Base-by-base conservation (phyloP, 2,329 filamentous ascomycete genomes). In the Alternaria consortialis region DNA sequence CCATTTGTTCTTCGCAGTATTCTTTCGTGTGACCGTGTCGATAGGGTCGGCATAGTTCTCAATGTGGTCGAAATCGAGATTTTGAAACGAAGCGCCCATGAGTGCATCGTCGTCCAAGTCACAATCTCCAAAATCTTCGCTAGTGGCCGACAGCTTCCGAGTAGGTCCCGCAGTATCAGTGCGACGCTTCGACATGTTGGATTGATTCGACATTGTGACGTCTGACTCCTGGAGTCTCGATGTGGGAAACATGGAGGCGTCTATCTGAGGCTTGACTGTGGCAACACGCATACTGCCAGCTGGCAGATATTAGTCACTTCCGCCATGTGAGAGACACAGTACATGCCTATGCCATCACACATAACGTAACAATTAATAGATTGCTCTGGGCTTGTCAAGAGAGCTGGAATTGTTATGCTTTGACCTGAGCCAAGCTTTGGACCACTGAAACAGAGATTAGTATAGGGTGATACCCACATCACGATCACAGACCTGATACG, bases 271-370 rank as follows among this genome's bases (percentile, higher is more conserved):
- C 53, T 81, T 83, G 11, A 89, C 62, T 25, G 83, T 81, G 7
- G 85, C 87, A 60, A 81, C 79, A 62, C 83, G 81, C 71, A 84
- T 76, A 11, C 87, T 89, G 11, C 87, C 87, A 62, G 86, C 87
- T 86, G 56, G 3, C 8, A 53, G 15, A 12, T 13, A 12, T 74
- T 37, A 72, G 66, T 17, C 12, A 43, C n/a, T 15, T n/a, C 4
- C 7, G 23, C 1, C 1, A 3, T 2, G 2, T 15, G 6, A 20
- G 8, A 31, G 11, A n/a, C 0, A 2, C 8, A 1, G 7, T 6
- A 60, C 79, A 63, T 75, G 87, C 86, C 92, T 69, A 98, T 90
- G 43, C 93, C 90, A 79, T 97, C 94, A 66, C 94, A 98, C 76
- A 92, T 91, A 50, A 94, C 83, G 72, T 89, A 87, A 62, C 88